A percentile compares a stretch with the other conserved stretches of the same genome.
Conservation (phyloP, 78 protist species). For the Tieghemostelium lacteum region DNA sequence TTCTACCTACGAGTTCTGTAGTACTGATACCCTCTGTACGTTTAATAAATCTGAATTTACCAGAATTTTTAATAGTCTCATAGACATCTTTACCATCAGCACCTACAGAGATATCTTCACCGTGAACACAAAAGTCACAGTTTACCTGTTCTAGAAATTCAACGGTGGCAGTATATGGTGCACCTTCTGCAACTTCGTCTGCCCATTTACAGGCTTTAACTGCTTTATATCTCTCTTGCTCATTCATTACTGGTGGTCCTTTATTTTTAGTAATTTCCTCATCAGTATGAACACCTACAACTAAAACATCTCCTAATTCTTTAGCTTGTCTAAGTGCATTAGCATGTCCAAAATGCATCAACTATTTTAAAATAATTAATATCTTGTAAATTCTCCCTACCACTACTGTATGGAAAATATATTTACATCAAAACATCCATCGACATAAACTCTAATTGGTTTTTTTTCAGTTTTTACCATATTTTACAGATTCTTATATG, state of each 20-base stretch:
- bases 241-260: constrained; percentile 96
- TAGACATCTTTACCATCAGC: constrained; percentile 92
- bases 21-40: constrained; percentile 91
- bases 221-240: constrained; percentile 92
- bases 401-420: too few species aligned
- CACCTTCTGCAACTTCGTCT: constrained; percentile 94
- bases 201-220: constrained; percentile 97
- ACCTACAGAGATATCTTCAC: constrained; percentile 88
- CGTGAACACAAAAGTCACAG: constrained; percentile 87
- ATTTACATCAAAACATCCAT: constrained; percentile 94
- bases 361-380: constrained; percentile 10
- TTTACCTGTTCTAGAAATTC: constrained; percentile 73
- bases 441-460: constrained; percentile 85
- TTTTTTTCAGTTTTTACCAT: too few species aligned
- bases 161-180: constrained; percentile 86
- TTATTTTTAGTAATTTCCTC: constrained; percentile 91
- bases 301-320: constrained; percentile 84
- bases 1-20: constrained; percentile 96
- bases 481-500: too few species aligned
- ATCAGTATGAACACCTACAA: constrained; percentile 95
- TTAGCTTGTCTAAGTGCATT: constrained; percentile 92
- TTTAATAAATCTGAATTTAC: constrained; percentile 80
- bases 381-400: too few species aligned
- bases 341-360: constrained; percentile 96
- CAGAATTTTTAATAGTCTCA: constrained; percentile 87